Percentiles rank a stretch among this genome's conserved stretches.
Conservation (phyloP, 225 moss, liverwort and hornwort species). For the Straminergon stramineum region DNA sequence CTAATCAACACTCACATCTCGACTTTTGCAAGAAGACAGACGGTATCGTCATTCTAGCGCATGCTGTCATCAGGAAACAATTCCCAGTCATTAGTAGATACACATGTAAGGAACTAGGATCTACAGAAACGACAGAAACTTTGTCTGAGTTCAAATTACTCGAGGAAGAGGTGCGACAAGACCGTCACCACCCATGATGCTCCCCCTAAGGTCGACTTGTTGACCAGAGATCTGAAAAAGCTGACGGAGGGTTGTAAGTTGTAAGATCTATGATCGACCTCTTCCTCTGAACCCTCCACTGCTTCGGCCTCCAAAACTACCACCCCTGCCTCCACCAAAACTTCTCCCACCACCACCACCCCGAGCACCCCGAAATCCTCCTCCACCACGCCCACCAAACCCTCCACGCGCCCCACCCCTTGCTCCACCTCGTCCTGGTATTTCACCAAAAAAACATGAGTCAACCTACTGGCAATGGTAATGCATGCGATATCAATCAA, state of each 20-base stretch:
- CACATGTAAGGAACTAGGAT: background rate
- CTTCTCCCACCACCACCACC: conserved; percentile 62
- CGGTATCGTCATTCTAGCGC: background rate
- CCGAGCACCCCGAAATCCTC: conserved; percentile 56
- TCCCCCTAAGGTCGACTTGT: background rate
- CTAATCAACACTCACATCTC: background rate
- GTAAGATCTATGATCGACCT: conserved; percentile 37
- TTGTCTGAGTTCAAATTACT: background rate
- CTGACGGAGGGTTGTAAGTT: background rate
- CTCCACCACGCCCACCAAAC: conserved; percentile 57
- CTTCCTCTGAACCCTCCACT: conserved; percentile 74
- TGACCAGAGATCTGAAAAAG: background rate
- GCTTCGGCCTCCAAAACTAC: conserved; percentile 52
- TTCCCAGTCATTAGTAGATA: background rate
- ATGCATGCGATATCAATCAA: too few relatives aligned
- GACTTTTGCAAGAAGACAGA: background rate
- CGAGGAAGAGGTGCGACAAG: background rate
- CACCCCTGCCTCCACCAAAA: conserved; percentile 55
- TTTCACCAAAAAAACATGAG: background rate
- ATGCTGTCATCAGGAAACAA: background rate
- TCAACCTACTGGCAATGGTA: background rate
- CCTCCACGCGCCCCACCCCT: conserved; percentile 49
- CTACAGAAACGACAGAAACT: conserved; percentile 2
- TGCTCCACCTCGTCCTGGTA: conserved; percentile 42
- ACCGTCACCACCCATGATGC: background rate